Evolutionary conservation across 2,329 filamentous ascomycete species (phyloP).

Genomic region (Hypomyces rosellus): DNA sequence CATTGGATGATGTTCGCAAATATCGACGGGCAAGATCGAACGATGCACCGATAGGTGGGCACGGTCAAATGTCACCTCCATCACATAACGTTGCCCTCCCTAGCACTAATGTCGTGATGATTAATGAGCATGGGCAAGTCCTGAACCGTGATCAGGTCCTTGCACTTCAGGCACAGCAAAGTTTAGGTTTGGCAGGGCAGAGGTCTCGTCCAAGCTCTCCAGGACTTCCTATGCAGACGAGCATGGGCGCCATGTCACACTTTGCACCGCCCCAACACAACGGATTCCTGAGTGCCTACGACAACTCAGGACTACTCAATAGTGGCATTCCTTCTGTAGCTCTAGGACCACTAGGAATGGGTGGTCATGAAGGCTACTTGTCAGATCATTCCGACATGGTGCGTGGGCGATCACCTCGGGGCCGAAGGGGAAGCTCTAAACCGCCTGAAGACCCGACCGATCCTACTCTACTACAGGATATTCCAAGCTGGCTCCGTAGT

Average conservation of each 20-base stretch:
- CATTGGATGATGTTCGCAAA: slow-evolving; percentile 92
- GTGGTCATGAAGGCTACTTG: slow-evolving; percentile 74
- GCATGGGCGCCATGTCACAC: slow-evolving; percentile 56
- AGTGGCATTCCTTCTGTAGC: slow-evolving; percentile 65
- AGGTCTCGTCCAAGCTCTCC: slow-evolving; percentile 87
- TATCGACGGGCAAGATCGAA: slow-evolving; percentile 88
- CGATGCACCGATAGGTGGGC: slow-evolving; percentile 61
- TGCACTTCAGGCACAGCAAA: slow-evolving; percentile 65
- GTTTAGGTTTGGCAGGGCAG: slow-evolving; percentile 55
- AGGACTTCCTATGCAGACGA: slow-evolving; percentile 70
- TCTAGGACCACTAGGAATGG: slow-evolving; percentile 64
- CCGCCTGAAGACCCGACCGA: slow-evolving; percentile 97
- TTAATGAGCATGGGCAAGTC: slow-evolving; percentile 87
- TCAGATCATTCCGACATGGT: slow-evolving; percentile 91
- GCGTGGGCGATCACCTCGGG: slow-evolving; percentile 85
- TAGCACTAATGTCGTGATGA: slow-evolving; percentile 80
- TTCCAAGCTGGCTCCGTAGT: slow-evolving; percentile 91
- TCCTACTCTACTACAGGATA: slow-evolving; percentile 81
- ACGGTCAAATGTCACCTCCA: slow-evolving; percentile 60
- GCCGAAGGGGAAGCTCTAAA: slow-evolving; percentile 89
- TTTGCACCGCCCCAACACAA: slow-evolving; percentile 92
- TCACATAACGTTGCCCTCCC: slow-evolving; percentile 57
- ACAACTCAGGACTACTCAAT: slow-evolving; percentile 65
- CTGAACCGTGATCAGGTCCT: slow-evolving; percentile 80
- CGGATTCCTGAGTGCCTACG: slow-evolving; percentile 86